Evolutionary conservation across 129 eudicot species (phyloP).

Genomic region (Ambrosia artemisiifolia): DNA sequence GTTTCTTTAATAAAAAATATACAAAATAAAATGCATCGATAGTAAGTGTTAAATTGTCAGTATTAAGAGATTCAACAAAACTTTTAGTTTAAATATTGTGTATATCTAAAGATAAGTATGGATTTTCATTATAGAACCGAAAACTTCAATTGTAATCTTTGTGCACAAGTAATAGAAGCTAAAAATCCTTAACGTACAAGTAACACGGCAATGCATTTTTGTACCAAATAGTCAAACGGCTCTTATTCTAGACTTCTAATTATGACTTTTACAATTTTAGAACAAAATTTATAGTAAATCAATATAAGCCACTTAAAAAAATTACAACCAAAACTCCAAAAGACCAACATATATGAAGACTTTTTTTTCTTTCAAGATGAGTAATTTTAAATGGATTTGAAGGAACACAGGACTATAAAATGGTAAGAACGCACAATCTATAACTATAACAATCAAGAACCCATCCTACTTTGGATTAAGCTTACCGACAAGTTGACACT

Average conservation of each 20-base stretch:
- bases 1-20: not conserved
- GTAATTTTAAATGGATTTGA: too few species aligned
- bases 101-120: not conserved
- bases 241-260: not conserved
- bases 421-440: too few species aligned
- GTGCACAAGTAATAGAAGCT: slow-evolving; percentile 3
- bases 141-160: slow-evolving; percentile 11
- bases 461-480: too few species aligned
- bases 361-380: too few species aligned
- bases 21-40: not conserved
- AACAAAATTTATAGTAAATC: not conserved
- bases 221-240: not conserved
- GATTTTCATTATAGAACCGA: not conserved
- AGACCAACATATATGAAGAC: too few species aligned
- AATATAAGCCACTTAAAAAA: not conserved
- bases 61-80: not conserved
- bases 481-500: too few species aligned
- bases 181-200: slow-evolving; percentile 5
- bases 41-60: not conserved
- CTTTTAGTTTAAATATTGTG: not conserved
- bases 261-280: not conserved
- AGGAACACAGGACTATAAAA: too few species aligned
- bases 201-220: not conserved
- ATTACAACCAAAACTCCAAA: too few species aligned
- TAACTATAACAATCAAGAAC: too few species aligned